These are phyloP conservation scores for Holtermanniella nyarrowii DNA, from an alignment of 768 basidiomycete species.

Conservation along the genomic window DNA sequence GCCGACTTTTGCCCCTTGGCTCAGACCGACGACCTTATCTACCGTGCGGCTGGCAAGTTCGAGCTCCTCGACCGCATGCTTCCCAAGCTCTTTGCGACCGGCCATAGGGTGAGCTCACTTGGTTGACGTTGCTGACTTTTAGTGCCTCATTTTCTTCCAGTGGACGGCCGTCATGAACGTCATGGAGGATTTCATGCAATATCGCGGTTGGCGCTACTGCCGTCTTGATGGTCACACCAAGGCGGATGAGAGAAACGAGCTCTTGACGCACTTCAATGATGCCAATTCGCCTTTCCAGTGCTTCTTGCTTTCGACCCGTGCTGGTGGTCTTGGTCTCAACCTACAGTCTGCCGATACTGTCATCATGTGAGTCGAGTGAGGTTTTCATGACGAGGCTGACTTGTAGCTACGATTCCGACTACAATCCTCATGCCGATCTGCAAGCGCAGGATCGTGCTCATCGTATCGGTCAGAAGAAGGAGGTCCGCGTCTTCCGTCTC, in stretches of 20 bases:
- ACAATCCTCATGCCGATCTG: constrained; percentile 98
- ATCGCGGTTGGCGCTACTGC: constrained; percentile 74
- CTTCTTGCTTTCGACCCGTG: constrained; percentile 87
- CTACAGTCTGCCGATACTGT: constrained; percentile 94
- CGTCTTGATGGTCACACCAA: constrained; percentile 95
- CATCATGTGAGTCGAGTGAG: constrained; percentile 58
- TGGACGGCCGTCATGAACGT: constrained; percentile 99
- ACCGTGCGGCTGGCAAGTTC: constrained; percentile 84
- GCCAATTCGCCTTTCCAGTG: constrained; percentile 74
- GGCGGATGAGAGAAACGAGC: constrained; percentile 82
- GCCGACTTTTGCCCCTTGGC: constrained; percentile 80
- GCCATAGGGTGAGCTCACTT: constrained; percentile 61
- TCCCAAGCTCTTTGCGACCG: constrained; percentile 86
- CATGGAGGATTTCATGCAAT: constrained; percentile 88
- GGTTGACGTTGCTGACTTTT: constrained; percentile 40
- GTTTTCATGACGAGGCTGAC: constrained; percentile 45
- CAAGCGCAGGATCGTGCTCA: constrained; percentile 98
- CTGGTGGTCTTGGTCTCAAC: constrained; percentile 87
- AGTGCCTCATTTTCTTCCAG: constrained; percentile 99
- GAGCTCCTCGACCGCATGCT: constrained; percentile 82
- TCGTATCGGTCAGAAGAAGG: constrained; percentile 98
- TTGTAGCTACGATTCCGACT: constrained; percentile 44
- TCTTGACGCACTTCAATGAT: constrained; percentile 82
- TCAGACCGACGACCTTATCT: constrained; percentile 69
- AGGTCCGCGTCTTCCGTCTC: constrained; percentile 89